phyloP scores from a whole-genome alignment of 78 protist species.

The Goniomonas avonlea region DNA sequence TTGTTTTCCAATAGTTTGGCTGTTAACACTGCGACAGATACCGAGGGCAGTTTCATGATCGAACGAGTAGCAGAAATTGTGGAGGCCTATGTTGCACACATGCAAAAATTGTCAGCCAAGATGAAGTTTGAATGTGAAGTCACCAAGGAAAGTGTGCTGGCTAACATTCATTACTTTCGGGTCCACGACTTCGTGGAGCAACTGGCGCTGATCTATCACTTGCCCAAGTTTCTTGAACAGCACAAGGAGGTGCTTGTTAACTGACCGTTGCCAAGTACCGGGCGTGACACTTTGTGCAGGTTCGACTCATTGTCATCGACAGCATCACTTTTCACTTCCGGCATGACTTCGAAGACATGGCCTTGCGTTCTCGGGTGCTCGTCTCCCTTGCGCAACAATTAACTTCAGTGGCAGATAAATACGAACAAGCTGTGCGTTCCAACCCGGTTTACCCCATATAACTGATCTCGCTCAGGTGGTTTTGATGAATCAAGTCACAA shows the following conservation, averaged over 20 bases:
- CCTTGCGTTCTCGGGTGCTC: constrained; percentile 34
- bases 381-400: constrained; percentile 30
- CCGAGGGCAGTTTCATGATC: constrained; percentile 61
- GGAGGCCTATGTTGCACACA: constrained; percentile 14
- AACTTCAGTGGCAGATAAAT: constrained; percentile 19
- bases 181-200: constrained; percentile 56
- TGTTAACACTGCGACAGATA: constrained; percentile 23
- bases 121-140: background rate
- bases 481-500: constrained; percentile 58
- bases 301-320: constrained; percentile 50
- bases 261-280: too few relatives aligned
- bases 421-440: constrained; percentile 38
- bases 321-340: constrained; percentile 68
- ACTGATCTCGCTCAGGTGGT: constrained; percentile 8
- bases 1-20: background rate
- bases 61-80: constrained; percentile 55
- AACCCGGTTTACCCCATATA: background rate
- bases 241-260: background rate
- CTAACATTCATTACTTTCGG: constrained; percentile 34
- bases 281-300: background rate
- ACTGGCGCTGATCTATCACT: constrained; percentile 36
- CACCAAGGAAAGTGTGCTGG: background rate
- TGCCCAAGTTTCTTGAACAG: constrained; percentile 29
- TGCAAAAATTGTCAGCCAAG: background rate
- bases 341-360: constrained; percentile 36